Conservation (phyloP, 805 yeast genomes). For the Ogataea trehalophila region DNA sequence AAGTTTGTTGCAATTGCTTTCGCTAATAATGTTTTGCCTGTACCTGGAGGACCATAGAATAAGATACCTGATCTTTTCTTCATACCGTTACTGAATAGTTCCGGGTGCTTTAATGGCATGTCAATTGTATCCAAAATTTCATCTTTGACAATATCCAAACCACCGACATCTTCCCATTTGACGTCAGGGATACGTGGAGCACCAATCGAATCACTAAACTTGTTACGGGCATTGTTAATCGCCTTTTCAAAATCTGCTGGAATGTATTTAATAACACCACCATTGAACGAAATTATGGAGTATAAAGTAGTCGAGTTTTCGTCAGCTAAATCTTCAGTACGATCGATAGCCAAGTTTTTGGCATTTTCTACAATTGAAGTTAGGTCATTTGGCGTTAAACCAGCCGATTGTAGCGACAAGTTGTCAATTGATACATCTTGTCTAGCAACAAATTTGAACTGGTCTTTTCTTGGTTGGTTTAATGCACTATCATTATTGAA, state of each 20-base stretch:
- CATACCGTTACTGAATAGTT: conserved; percentile 79
- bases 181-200: conserved; percentile 96
- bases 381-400: conserved; percentile 81
- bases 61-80: conserved; percentile 92
- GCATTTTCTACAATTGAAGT: conserved; percentile 65
- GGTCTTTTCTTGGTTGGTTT: not conserved
- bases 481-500: not conserved
- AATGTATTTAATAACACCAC: conserved; percentile 48
- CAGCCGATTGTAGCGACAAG: conserved; percentile 85
- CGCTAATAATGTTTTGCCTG: conserved; percentile 93
- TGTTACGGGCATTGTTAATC: conserved; percentile 75
- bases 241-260: conserved; percentile 66
- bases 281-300: conserved; percentile 42
- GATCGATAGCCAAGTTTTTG: conserved; percentile 48
- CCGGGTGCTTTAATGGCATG: conserved; percentile 92
- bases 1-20: conserved; percentile 97
- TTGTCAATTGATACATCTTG: conserved; percentile 50
- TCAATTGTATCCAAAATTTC: conserved; percentile 95
- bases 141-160: conserved; percentile 82
- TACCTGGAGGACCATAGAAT: conserved; percentile 98
- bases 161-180: conserved; percentile 97
- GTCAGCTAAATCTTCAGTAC: conserved; percentile 36
- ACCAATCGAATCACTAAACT: conserved; percentile 90
- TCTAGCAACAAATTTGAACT: conserved; percentile 27
- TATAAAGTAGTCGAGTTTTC: conserved; percentile 20